These are phyloP conservation scores for Bisporella sp. DNA, from an alignment of 2,329 filamentous ascomycete species.

Conservation along the genomic window DNA sequence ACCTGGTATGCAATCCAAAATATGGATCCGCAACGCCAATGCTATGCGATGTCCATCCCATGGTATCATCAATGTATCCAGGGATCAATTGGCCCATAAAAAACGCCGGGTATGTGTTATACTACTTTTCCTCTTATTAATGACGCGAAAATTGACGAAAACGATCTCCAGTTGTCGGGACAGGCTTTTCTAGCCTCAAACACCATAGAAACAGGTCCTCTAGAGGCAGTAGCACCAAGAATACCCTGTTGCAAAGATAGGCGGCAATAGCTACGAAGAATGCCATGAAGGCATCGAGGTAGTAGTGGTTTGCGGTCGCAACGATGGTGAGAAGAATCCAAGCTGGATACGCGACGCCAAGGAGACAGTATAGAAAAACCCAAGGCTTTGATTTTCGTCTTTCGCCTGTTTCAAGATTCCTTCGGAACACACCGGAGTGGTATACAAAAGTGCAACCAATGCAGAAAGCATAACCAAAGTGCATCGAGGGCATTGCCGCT, in stretches of 20 bases:
- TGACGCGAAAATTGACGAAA: constrained; percentile 2
- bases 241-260: constrained; percentile 40
- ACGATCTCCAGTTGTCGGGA: constrained; percentile 39
- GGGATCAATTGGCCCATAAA: background rate
- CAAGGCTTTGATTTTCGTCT: constrained; percentile 34
- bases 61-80: no score
- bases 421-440: constrained; percentile 40
- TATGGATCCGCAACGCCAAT: no score
- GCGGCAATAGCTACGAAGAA: constrained; percentile 38
- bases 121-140: constrained; percentile 1
- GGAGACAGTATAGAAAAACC: constrained; percentile 35
- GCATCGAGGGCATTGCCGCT: constrained; percentile 45
- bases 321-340: constrained; percentile 43
- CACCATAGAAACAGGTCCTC: constrained; percentile 41
- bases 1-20: no score
- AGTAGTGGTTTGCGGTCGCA: constrained; percentile 49
- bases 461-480: constrained; percentile 48
- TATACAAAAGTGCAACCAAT: constrained; percentile 46
- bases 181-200: constrained; percentile 41
- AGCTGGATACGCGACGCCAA: constrained; percentile 38
- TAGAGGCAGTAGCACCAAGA: constrained; percentile 41
- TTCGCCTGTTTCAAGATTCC: constrained; percentile 32
- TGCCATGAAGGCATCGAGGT: constrained; percentile 42
- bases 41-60: no score
- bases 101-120: constrained; percentile 1